A percentile compares a stretch with the other conserved stretches of the same genome.
phyloP scores from a whole-genome alignment of 768 basidiomycete species.

The Pleurotus cornucopiae region DNA sequence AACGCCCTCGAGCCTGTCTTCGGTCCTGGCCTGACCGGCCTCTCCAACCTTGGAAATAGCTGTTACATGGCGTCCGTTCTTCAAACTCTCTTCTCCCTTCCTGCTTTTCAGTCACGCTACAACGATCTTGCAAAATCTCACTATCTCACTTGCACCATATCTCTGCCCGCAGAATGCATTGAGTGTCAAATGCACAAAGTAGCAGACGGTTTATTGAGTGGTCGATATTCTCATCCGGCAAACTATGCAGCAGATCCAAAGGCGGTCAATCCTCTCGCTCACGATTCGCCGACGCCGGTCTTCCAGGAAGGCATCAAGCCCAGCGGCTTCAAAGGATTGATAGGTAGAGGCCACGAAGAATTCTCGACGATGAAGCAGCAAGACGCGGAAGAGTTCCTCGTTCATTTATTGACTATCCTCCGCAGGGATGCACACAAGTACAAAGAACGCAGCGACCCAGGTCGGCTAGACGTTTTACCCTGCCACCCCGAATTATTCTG shows the following conservation, averaged over 20 bases:
- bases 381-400: constrained; percentile 93
- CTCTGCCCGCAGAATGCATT: constrained; percentile 92
- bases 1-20: constrained; percentile 84
- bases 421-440: constrained; percentile 58
- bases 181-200: constrained; percentile 89
- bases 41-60: constrained; percentile 92
- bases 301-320: constrained; percentile 89
- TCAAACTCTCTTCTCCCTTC: constrained; percentile 81
- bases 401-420: constrained; percentile 71
- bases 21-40: constrained; percentile 85
- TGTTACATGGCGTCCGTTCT: constrained; percentile 97
- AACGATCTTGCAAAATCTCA: constrained; percentile 44
- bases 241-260: constrained; percentile 45
- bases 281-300: constrained; percentile 32
- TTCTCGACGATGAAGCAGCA: constrained; percentile 97
- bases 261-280: constrained; percentile 82
- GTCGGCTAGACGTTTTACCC: constrained; percentile 14
- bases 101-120: constrained; percentile 75
- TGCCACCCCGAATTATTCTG: neutral
- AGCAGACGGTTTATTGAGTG: constrained; percentile 88
- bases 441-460: constrained; percentile 30
- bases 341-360: constrained; percentile 91
- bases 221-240: constrained; percentile 70
- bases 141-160: constrained; percentile 67
- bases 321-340: constrained; percentile 77